A percentile compares a stretch with the other conserved stretches of the same genome.
These are phyloP conservation scores for Marchantia polymorpha DNA, from an alignment of 225 moss, liverwort and hornwort species.

Conservation along the genomic window DNA sequence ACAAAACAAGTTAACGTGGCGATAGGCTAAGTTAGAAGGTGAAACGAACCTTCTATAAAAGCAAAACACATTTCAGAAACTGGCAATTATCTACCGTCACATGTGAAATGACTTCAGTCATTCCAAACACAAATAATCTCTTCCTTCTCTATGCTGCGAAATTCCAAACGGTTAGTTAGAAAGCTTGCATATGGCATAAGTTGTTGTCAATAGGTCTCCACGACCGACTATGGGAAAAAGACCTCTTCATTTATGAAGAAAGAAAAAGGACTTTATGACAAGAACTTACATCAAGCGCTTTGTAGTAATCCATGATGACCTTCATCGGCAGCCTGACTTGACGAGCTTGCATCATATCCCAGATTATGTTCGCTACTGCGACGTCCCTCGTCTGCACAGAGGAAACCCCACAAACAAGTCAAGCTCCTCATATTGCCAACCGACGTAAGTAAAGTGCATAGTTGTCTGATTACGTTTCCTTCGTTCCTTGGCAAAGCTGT, in stretches of 20 bases:
- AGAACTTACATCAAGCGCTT: conserved; percentile 35
- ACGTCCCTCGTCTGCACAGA: conserved; percentile 30
- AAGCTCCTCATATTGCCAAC: too few relatives aligned
- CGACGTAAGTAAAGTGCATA: too few relatives aligned
- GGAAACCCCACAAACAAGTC: too few relatives aligned
- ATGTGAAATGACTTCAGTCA: not conserved
- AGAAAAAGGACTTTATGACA: not conserved
- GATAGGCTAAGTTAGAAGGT: not conserved
- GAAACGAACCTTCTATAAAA: not conserved
- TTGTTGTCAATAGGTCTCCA: not conserved
- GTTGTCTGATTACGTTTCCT: too few relatives aligned
- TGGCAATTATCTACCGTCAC: not conserved
- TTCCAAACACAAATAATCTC: not conserved
- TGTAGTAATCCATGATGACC: conserved; percentile 22
- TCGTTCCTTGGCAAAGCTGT: too few relatives aligned
- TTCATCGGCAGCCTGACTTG: conserved; percentile 14
- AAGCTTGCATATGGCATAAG: not conserved
- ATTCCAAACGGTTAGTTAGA: not conserved
- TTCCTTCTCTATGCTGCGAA: not conserved
- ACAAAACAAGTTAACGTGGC: not conserved
- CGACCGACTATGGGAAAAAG: not conserved
- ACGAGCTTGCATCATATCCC: conserved; percentile 40
- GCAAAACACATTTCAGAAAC: not conserved
- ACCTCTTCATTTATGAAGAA: not conserved
- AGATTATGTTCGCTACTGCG: conserved; percentile 30